Evolutionary conservation across 2,329 filamentous ascomycete genomes (phyloP).

Genomic region (Ophiostoma ulmi): DNA sequence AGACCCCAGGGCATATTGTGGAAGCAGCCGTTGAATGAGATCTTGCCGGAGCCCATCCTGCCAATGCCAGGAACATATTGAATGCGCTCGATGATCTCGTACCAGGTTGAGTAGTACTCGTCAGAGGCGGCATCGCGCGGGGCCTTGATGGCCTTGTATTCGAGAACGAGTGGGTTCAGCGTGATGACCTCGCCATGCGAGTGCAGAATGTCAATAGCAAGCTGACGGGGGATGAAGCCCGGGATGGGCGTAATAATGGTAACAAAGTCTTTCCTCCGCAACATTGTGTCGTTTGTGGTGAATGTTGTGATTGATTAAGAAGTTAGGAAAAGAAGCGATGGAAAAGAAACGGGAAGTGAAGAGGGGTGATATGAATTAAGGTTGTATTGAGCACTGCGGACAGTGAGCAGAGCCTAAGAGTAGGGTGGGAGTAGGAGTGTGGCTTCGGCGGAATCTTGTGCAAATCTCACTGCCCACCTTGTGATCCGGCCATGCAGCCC

Average conservation of each 20-base stretch:
- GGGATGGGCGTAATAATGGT: constrained; percentile 67
- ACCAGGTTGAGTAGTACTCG: constrained; percentile 70
- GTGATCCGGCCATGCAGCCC: not conserved
- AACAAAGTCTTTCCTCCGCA: constrained; percentile 60
- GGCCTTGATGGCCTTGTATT: constrained; percentile 58
- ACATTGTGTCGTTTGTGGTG: constrained; percentile 29
- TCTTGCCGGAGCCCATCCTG: constrained; percentile 58
- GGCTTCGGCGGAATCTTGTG: constrained; percentile 2
- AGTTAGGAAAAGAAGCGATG: not conserved
- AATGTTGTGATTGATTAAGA: constrained; percentile 17
- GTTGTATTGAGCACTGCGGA: not conserved
- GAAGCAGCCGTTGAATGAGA: constrained; percentile 66
- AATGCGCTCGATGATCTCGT: constrained; percentile 65
- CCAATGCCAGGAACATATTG: constrained; percentile 63
- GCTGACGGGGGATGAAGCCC: constrained; percentile 63
- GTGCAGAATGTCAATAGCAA: constrained; percentile 68
- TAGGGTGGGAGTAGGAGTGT: not conserved
- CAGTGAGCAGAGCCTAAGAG: not conserved
- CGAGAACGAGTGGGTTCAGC: constrained; percentile 63
- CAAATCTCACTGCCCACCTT: constrained; percentile 6
- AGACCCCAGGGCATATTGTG: constrained; percentile 68
- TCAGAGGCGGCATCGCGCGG: constrained; percentile 63
- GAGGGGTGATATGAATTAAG: not conserved
- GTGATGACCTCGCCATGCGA: constrained; percentile 66
- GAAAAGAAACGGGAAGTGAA: not conserved